These are phyloP conservation scores for Backusella tarrabulga DNA, from an alignment of 192 early-diverging fungal species.

Conservation along the genomic window DNA sequence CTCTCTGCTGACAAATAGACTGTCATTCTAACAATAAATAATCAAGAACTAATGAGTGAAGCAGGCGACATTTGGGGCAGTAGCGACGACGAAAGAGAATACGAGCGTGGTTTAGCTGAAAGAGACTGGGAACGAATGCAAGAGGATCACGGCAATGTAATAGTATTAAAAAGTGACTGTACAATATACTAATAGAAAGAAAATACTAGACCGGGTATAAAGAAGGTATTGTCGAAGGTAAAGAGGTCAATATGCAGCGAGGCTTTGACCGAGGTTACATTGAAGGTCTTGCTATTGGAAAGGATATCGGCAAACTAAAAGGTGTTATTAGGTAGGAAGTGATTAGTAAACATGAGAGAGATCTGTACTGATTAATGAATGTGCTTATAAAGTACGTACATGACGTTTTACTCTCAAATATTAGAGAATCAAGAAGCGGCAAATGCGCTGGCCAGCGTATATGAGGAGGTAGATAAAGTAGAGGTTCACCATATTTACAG, in stretches of 20 bases:
- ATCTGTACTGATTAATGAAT: neutral
- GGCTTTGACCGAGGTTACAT: slow-evolving; percentile 64
- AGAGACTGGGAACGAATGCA: slow-evolving; percentile 60
- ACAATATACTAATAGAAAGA: neutral
- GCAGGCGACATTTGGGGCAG: slow-evolving; percentile 55
- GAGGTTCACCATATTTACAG: slow-evolving; percentile 8
- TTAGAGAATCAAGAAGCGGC: slow-evolving; percentile 8
- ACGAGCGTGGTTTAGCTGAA: slow-evolving; percentile 58
- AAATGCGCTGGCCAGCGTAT: neutral
- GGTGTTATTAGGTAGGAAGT: slow-evolving; percentile 49
- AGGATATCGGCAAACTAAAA: slow-evolving; percentile 49
- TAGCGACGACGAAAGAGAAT: slow-evolving; percentile 39
- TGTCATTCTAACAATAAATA: neutral
- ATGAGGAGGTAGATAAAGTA: slow-evolving; percentile 2
- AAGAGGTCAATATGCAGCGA: slow-evolving; percentile 52
- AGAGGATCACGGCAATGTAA: slow-evolving; percentile 63
- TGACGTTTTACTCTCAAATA: slow-evolving; percentile 6
- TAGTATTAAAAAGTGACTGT: neutral
- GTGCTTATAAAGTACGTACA: neutral
- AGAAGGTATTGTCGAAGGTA: slow-evolving; percentile 64
- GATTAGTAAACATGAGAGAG: too few species aligned
- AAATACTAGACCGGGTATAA: slow-evolving; percentile 56
- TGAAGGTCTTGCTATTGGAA: slow-evolving; percentile 52
- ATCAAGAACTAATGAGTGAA: neutral
- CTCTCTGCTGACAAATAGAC: neutral